A percentile compares a stretch with the other conserved stretches of the same genome.
Evolutionary conservation across 148 eudicot genomes (phyloP).

Genomic region (Gaultheria prostrata): DNA sequence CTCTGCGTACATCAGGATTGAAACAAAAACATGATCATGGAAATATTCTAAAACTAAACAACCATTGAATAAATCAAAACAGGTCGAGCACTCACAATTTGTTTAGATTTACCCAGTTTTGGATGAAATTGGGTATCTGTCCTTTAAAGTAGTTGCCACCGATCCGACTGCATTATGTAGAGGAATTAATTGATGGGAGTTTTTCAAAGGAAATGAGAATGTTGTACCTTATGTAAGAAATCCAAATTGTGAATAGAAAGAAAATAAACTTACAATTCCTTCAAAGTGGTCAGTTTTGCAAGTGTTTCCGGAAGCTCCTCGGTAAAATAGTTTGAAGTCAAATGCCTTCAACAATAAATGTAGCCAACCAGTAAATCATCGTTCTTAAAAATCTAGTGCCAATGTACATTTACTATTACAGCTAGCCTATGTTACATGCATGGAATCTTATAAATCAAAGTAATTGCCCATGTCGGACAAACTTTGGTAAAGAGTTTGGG

Average conservation of each 20-base stretch:
- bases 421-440: too few species aligned
- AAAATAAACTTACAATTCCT: slow-evolving; percentile 33
- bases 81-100: slow-evolving; percentile 26
- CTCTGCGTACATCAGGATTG: slow-evolving; percentile 12
- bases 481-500: not conserved
- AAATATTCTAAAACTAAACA: not conserved
- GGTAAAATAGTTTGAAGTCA: slow-evolving; percentile 38
- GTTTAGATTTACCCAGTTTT: slow-evolving; percentile 27
- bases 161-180: slow-evolving; percentile 26
- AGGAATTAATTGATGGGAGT: not conserved
- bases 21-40: not conserved
- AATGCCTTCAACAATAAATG: slow-evolving; percentile 20
- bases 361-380: not conserved
- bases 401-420: not conserved
- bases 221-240: not conserved
- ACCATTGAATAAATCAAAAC: not conserved
- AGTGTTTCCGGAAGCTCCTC: slow-evolving; percentile 30
- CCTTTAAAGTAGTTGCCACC: slow-evolving; percentile 35
- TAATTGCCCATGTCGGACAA: not conserved
- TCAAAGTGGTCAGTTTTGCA: slow-evolving; percentile 30
- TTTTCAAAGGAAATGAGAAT: not conserved
- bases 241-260: not conserved
- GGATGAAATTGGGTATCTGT: slow-evolving; percentile 35
- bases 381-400: not conserved
- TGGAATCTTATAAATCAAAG: not conserved